A percentile compares a stretch with the other conserved stretches of the same genome.
Conservation (phyloP, 495 filamentous ascomycete species). For the Parathielavia hyrcaniae region DNA sequence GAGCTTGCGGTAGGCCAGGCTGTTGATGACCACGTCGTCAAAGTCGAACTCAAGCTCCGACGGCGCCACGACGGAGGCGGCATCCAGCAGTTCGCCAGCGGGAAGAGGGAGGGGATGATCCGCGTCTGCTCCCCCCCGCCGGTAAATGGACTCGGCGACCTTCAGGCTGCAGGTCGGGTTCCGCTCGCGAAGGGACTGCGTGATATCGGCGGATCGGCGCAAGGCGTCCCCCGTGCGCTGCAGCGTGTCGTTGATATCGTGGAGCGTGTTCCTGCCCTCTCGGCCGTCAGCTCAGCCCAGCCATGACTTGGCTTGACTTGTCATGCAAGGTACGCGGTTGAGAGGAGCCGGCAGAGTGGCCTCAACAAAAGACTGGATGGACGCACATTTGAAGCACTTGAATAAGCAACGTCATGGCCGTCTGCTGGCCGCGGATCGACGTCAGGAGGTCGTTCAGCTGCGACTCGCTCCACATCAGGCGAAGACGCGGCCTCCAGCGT, state of each 20-base stretch:
- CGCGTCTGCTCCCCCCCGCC: neutral
- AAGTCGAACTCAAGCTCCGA: no score
- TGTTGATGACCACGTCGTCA: no score
- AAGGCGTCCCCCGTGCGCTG: neutral
- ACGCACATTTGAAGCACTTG: neutral
- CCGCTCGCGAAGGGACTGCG: neutral
- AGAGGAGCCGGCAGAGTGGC: neutral
- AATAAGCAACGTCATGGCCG: neutral
- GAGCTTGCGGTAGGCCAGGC: no score
- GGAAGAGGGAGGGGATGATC: neutral
- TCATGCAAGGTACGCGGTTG: no score
- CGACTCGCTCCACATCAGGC: neutral
- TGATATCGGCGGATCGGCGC: neutral
- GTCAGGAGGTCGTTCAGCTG: neutral
- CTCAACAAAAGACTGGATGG: no score
- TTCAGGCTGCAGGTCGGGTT: neutral
- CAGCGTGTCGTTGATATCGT: neutral
- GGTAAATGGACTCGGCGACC: neutral
- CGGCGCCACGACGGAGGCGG: neutral
- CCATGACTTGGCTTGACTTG: no score
- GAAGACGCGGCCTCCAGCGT: neutral
- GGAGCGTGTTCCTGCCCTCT: neutral
- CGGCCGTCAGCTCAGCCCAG: no score
- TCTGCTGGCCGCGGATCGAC: neutral
- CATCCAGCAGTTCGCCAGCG: neutral